Base-by-base conservation (phyloP, 2,329 filamentous ascomycete species). In the Niveomyces coronatus region DNA sequence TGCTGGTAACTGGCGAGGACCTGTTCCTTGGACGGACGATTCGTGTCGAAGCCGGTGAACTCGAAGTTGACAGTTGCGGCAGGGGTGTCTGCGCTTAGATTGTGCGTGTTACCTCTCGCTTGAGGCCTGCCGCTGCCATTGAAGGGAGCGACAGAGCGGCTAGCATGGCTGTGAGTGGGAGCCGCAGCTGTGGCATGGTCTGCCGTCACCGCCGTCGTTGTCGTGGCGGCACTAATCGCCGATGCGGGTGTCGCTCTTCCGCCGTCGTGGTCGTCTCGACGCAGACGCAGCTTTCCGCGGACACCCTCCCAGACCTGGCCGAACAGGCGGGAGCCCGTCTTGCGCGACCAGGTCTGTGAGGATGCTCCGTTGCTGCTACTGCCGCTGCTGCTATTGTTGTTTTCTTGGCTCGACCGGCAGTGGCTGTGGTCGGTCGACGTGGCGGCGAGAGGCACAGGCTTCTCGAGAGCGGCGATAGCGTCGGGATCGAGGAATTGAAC, bases 401-500 rank as follows among this genome's bases (percentile, higher is more conserved):
- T n/a, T n/a, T 30, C 32, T 16, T 29, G 31, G 24, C 24, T 40
- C 5, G 9, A 9, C 16, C 26, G 26, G 5, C 5, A 14, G 26
- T 23, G 9, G 11, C 15, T 49, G 43, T 28, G 18, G 35, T 27
- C 27, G 26, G 19, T 17, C 8, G 17, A 36, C 33, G 34, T 48
- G 44, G 14, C 43, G 38, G 23, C 36, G 40, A 36, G 37, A 30
- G 10, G 30, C 37, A 42, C 37, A 34, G 52, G 54, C 29, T 47
- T 43, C 45, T 61, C 57, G 7, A 59, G 47, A 9, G 48, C 50
- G 33, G 49, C 54, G 23, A 43, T 47, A 46, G 59, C 54, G 13
- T 57, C 54, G 9, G 58, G 55, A 16, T 57, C 76, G 29, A 82
- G 67, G 56, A 83, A 87, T 28, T 76, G 69, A 31, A 72, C 68